Conservation (phyloP, 2,329 filamentous ascomycete species). For the Scedosporium apiospermum region DNA sequence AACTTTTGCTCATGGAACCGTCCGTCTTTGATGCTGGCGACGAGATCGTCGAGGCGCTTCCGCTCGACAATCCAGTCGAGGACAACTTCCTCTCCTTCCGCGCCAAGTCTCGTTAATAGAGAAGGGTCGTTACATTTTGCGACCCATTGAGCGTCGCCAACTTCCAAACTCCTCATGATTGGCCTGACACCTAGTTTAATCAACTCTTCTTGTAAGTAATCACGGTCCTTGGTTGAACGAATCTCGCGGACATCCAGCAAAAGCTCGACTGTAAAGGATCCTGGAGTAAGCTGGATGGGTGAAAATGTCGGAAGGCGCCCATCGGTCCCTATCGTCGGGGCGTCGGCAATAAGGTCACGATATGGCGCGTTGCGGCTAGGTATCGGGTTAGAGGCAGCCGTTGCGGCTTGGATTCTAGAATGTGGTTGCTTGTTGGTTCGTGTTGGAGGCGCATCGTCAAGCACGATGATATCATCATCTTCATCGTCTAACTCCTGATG, state of each 20-base stretch:
- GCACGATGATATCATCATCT: background rate
- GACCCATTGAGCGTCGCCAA: slow-evolving; percentile 73
- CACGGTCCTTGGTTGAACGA: slow-evolving; percentile 60
- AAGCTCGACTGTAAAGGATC: slow-evolving; percentile 62
- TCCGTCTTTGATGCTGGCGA: slow-evolving; percentile 73
- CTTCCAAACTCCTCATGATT: slow-evolving; percentile 57
- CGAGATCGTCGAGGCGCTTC: slow-evolving; percentile 70
- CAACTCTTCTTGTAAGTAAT: slow-evolving; percentile 68
- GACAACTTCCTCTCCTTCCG: slow-evolving; percentile 60
- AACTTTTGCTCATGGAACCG: slow-evolving; percentile 82
- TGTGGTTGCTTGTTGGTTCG: background rate
- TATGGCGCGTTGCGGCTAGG: background rate
- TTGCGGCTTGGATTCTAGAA: background rate
- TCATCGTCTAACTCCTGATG: background rate
- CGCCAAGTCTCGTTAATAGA: slow-evolving; percentile 45
- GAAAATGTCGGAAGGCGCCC: slow-evolving; percentile 36
- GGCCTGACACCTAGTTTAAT: slow-evolving; percentile 55
- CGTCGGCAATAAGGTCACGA: slow-evolving; percentile 1
- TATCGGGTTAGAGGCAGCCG: background rate
- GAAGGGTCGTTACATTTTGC: slow-evolving; percentile 57
- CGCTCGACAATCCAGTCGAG: slow-evolving; percentile 75
- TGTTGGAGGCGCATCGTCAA: background rate
- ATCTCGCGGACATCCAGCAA: slow-evolving; percentile 69
- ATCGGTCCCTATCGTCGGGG: slow-evolving; percentile 7
- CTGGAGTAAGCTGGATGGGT: slow-evolving; percentile 53